Conservation (phyloP, 2,329 filamentous ascomycete genomes). For the Achaetomium macrosporum region DNA sequence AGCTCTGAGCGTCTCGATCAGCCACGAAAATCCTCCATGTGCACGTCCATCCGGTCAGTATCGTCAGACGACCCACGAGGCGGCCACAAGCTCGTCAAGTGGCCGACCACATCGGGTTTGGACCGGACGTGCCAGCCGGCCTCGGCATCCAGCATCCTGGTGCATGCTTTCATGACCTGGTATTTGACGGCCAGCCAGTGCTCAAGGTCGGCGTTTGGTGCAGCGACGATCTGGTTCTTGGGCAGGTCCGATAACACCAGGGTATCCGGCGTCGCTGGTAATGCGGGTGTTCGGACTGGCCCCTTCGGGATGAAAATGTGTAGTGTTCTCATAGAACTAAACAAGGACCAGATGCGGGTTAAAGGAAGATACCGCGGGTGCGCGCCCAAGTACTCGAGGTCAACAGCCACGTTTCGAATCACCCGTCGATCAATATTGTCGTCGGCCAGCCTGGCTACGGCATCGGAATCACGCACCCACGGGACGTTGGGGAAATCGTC, state of each 20-base stretch:
- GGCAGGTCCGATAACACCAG: slow-evolving; percentile 7
- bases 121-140: slow-evolving; percentile 4
- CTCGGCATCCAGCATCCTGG: slow-evolving; percentile 2
- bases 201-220: slow-evolving; percentile 8
- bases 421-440: not conserved
- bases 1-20: no score
- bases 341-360: slow-evolving; percentile 12
- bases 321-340: slow-evolving; percentile 8
- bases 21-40: no score
- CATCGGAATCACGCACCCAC: not conserved
- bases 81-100: slow-evolving; percentile 4
- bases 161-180: slow-evolving; percentile 13
- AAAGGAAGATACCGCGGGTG: slow-evolving; percentile 7
- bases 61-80: not conserved
- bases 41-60: not conserved
- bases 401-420: slow-evolving; percentile 13
- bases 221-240: slow-evolving; percentile 2
- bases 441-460: not conserved
- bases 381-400: slow-evolving; percentile 14
- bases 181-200: slow-evolving; percentile 15
- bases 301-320: slow-evolving; percentile 17
- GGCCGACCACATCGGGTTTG: slow-evolving; percentile 8
- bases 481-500: not conserved
- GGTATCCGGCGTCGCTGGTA: not conserved
- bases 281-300: slow-evolving; percentile 4